Percentiles rank a stretch among this genome's conserved stretches.
Evolutionary conservation across 2,329 filamentous ascomycete genomes (phyloP).

Genomic region (Trichophyton rubrum): DNA sequence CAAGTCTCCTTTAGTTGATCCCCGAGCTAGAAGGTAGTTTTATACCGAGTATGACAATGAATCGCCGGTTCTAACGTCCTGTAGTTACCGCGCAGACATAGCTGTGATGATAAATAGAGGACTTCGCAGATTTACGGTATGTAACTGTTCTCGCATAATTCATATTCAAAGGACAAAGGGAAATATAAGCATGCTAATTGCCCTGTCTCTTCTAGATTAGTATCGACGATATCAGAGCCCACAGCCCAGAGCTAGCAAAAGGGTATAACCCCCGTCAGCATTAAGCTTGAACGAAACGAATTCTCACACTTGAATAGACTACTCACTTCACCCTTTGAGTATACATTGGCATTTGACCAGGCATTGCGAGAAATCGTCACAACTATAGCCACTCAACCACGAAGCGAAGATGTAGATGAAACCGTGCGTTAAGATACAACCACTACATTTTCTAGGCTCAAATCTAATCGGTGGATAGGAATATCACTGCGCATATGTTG

Average conservation of each 20-base stretch:
- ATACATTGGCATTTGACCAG: constrained; percentile 72
- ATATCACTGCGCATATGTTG: constrained; percentile 96
- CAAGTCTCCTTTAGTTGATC: constrained; percentile 37
- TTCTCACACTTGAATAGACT: constrained; percentile 35
- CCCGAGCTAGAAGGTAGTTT: constrained; percentile 40
- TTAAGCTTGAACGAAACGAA: not conserved
- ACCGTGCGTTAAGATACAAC: constrained; percentile 36
- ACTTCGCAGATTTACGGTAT: constrained; percentile 44
- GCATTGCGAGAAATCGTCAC: constrained; percentile 81
- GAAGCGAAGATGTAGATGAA: constrained; percentile 62
- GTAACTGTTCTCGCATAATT: constrained; percentile 10
- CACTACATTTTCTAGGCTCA: constrained; percentile 1
- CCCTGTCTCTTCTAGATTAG: constrained; percentile 42
- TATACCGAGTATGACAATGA: constrained; percentile 7
- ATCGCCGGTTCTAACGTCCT: constrained; percentile 37
- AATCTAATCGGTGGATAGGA: constrained; percentile 3
- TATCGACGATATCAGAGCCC: constrained; percentile 81
- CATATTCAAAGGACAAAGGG: not conserved
- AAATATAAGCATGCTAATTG: not conserved
- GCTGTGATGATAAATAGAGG: constrained; percentile 58
- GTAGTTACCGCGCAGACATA: constrained; percentile 82
- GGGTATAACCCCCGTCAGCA: constrained; percentile 30
- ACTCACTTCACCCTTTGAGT: constrained; percentile 78
- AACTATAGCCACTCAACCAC: constrained; percentile 44
- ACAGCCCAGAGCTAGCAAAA: constrained; percentile 70